phyloP scores from a whole-genome alignment of 106 monocot genomes.

The Gastrodia elata region DNA sequence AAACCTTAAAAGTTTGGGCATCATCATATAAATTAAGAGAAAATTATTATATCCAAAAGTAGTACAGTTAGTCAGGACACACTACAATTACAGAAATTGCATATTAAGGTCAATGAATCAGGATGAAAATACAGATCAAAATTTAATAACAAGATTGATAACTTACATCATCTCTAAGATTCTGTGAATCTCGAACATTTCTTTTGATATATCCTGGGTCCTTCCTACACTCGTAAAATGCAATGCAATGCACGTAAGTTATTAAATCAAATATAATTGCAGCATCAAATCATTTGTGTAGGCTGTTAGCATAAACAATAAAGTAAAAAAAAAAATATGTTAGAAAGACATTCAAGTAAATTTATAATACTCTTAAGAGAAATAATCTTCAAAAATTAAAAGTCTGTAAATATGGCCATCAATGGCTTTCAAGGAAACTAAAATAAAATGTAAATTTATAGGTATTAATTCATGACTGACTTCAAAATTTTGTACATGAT shows the following conservation, averaged over 20 bases:
- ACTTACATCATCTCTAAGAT: conserved; percentile 85
- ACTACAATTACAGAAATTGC: background rate
- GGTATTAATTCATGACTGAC: background rate
- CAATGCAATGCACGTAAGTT: background rate
- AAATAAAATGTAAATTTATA: background rate
- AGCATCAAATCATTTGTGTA: background rate
- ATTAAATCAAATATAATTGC: background rate
- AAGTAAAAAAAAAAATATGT: background rate
- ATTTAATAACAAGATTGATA: background rate
- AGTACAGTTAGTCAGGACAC: background rate
- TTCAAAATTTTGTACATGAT: background rate
- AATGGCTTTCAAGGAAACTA: too few relatives aligned
- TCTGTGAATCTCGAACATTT: conserved; percentile 55
- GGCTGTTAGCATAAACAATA: background rate
- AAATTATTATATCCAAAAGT: background rate
- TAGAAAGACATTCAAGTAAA: background rate
- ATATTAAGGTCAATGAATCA: background rate
- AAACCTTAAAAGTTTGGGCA: background rate
- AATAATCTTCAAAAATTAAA: background rate
- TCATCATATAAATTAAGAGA: background rate
- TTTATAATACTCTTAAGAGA: too few relatives aligned
- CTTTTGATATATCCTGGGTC: conserved; percentile 82
- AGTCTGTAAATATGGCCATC: too few relatives aligned
- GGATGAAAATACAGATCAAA: background rate
- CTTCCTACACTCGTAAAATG: conserved; percentile 38